Base-by-base conservation (phyloP, 2,329 filamentous ascomycete species). In the Epichloe sp. region DNA sequence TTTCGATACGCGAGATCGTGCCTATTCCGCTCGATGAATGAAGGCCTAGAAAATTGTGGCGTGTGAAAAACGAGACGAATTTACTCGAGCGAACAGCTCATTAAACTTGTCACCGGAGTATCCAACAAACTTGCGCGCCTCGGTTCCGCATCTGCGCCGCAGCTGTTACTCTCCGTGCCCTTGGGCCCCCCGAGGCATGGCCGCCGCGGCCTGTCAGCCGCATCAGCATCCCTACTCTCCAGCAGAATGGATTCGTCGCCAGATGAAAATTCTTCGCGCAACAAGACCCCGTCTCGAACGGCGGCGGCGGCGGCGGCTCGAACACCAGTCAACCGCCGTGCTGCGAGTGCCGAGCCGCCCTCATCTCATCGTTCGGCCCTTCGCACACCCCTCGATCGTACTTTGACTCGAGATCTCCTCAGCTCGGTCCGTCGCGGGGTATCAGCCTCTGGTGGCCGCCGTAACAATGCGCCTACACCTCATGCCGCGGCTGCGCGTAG, bases 401-500 rank as follows among this genome's bases (percentile, higher is more conserved):
- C 56, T 26, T 58, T 58, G 34, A 54, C 65, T 3, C 65, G 67
- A 26, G 65, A 69, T 17, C 59, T 68, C 35, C 63, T 68, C 45
- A 68, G 67, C 48, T 70, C 68, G 3, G 58, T 67, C 35, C 60
- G 67, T 14, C 66, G 66, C 35, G 71, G 71, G 11, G 69, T 71
- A 41, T 72, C 72, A 10, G 71, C 69, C 36, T 77, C 76, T 2
- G 74, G 61, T 11, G 58, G 66, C 2, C 64, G 68, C 42, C 67
- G 69, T 47, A 67, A 65, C 55, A 69, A 71, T 62, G 68, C 69
- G 12, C 68, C 72, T 3, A 83, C 80, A 17, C 80, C 80, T 0
- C 80, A 84, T 60, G 79, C 76, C 45, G 76, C 75, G 57, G 80
- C 79, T 11, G 80, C 80, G 43, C 74, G 74, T 46, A 71, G 76